These are phyloP conservation scores for Byssothecium circinans DNA, from an alignment of 2,329 filamentous ascomycete species.

Conservation along the genomic window DNA sequence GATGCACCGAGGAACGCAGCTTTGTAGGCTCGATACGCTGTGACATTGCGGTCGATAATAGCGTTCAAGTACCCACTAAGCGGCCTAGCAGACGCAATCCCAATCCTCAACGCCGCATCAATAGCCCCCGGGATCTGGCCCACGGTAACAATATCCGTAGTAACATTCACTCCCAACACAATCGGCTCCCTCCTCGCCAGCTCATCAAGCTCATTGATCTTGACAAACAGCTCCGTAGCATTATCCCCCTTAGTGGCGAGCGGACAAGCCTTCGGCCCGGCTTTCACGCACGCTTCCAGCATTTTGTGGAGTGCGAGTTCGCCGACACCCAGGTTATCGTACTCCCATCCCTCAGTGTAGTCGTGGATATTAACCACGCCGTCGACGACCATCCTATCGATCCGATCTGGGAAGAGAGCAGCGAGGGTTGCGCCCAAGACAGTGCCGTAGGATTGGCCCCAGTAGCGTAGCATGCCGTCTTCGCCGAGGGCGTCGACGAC, in stretches of 20 bases:
- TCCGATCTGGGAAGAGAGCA: slow-evolving; percentile 44
- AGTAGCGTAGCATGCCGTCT: slow-evolving; percentile 40
- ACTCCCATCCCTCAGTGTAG: slow-evolving; percentile 8
- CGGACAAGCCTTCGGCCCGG: slow-evolving; percentile 36
- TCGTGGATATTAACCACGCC: slow-evolving; percentile 41
- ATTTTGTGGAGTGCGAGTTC: slow-evolving; percentile 46
- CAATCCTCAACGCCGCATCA: neutral
- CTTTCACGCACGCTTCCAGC: slow-evolving; percentile 55
- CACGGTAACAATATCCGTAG: neutral
- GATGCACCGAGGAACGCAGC: neutral
- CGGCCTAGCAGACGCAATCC: neutral
- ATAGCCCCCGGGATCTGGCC: neutral
- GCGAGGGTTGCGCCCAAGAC: slow-evolving; percentile 50
- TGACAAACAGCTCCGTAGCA: no score
- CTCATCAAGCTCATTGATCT: slow-evolving; percentile 8
- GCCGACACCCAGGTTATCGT: slow-evolving; percentile 1
- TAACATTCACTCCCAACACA: slow-evolving; percentile 2
- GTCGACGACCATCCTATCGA: slow-evolving; percentile 45
- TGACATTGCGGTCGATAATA: neutral
- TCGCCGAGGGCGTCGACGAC: slow-evolving; percentile 22
- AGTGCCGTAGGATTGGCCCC: slow-evolving; percentile 50
- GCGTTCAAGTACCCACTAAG: slow-evolving; percentile 6
- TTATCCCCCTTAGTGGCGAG: slow-evolving; percentile 1
- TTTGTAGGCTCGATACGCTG: neutral
- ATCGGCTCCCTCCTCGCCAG: slow-evolving; percentile 3